phyloP scores from a whole-genome alignment of 192 early-diverging fungal species.

The Chytriomyces hyalinus region DNA sequence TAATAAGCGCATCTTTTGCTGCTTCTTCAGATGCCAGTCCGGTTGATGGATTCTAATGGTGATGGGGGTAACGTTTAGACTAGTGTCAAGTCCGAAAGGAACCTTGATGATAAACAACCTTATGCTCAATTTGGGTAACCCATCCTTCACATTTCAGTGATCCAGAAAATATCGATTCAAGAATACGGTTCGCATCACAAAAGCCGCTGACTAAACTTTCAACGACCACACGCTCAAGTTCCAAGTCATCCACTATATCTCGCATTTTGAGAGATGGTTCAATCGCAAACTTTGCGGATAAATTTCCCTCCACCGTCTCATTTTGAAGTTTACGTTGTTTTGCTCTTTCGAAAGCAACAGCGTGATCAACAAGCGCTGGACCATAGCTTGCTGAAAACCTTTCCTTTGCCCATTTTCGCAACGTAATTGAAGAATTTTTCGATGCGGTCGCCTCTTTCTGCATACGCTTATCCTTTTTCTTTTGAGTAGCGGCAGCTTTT shows the following conservation, averaged over 20 bases:
- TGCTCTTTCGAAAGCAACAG: constrained; percentile 63
- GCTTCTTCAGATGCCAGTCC: too few relatives aligned
- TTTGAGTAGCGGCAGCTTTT: constrained; percentile 21
- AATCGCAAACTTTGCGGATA: not conserved
- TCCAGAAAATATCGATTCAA: constrained; percentile 40
- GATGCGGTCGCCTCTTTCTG: constrained; percentile 35
- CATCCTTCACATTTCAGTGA: constrained; percentile 18
- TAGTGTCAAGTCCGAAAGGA: not conserved
- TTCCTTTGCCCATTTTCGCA: constrained; percentile 43
- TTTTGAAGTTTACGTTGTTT: constrained; percentile 64
- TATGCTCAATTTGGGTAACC: constrained; percentile 33
- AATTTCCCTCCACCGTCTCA: not conserved
- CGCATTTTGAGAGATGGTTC: constrained; percentile 17
- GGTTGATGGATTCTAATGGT: not conserved
- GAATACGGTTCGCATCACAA: constrained; percentile 72
- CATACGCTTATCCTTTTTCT: constrained; percentile 36
- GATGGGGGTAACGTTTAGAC: constrained; percentile 1
- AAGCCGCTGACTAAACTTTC: constrained; percentile 69
- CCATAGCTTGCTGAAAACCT: constrained; percentile 68
- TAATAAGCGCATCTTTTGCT: constrained; percentile 14
- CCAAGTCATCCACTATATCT: constrained; percentile 62
- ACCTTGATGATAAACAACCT: not conserved
- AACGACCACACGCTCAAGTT: constrained; percentile 54
- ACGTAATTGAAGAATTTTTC: constrained; percentile 5
- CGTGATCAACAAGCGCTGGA: constrained; percentile 86